Evolutionary conservation across 257 asterid species (phyloP), one percentile per base, ranked within the genome.

Genomic region (Rauvolfia tetraphylla): DNA sequence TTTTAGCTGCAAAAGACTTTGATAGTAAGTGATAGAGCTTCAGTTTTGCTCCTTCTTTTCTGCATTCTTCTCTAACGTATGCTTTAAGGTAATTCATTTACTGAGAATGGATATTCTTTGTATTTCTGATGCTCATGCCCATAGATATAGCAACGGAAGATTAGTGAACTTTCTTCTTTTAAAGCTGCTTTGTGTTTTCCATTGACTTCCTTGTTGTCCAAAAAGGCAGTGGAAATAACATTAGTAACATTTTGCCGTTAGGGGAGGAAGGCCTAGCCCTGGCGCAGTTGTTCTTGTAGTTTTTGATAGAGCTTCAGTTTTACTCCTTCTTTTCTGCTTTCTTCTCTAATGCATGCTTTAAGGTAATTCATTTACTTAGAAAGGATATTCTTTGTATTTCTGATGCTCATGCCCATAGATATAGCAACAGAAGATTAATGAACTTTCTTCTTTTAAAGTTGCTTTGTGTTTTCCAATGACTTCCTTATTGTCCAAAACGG

Each of bases 1-100:
- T 75, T 69, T 67, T 81, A 38, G 68, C 75, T 66, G 75, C 79
- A 27, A 84, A 79, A 75, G 79, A 54, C 56, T 62, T 59, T 73
- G 88, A 77, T 38, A 78, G 99, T 91, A 86, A 89, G 98, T 85
- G 81, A 75, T 42, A 41, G 12, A 57, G 44, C 72, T 74, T 54
- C 39, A 48, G 48, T 68, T 54, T 46, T 44, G 58, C 42, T 71
- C 38, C 57, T 41, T 0, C 71, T 42, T 44, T 65, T 65, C 70
- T 27, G 22, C 42, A 65, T 68, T 41, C 54, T 68, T 68, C 20
- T 41, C 2, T 41, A 22, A 68, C 5, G 7, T 62, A 31, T 68
- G 54, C 73, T 39, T 41, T 23, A 8, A n/a, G 51, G 51, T 46
- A 0, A 29, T 31, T 3, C 9, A 33, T 63, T 63, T 63, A 11